Evolutionary conservation across 106 monocot genomes (phyloP).

Genomic region (Iris macrosiphon): DNA sequence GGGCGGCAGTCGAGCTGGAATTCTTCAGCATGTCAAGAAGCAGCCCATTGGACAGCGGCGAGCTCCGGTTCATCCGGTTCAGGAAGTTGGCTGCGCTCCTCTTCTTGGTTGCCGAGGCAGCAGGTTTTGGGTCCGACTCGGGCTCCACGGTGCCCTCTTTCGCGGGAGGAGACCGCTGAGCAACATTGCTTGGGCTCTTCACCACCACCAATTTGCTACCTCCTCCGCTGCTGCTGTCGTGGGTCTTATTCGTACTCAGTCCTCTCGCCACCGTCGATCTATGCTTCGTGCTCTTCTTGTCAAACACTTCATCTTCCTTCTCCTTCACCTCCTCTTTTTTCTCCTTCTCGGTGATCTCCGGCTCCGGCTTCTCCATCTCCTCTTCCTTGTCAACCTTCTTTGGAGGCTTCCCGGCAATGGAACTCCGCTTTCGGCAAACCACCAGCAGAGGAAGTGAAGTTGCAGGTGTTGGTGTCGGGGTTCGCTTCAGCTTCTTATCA

Average conservation of each 20-base stretch:
- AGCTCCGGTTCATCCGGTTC: no score
- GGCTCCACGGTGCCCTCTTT: neutral
- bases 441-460: constrained; percentile 2
- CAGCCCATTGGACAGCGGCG: no score
- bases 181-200: no score
- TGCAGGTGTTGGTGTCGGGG: neutral
- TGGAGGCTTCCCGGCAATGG: constrained; percentile 2
- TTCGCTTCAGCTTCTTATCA: constrained; percentile 3
- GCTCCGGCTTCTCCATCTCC: constrained; percentile 1
- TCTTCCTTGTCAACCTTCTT: neutral
- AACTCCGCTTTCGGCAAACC: constrained; percentile 18
- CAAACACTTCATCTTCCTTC: neutral
- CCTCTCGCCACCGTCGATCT: constrained; percentile 11
- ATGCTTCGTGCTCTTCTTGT: constrained; percentile 14
- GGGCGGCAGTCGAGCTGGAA: neutral
- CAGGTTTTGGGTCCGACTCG: neutral
- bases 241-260: constrained; percentile 13
- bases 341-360: neutral
- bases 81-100: no score
- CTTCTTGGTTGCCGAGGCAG: neutral
- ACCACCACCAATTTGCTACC: no score
- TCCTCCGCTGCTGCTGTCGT: neutral
- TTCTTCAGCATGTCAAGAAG: no score
- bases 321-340: neutral
- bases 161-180: no score